Percentiles rank a stretch among this genome's conserved stretches.
Evolutionary conservation across 805 yeast genomes (phyloP).

Genomic region (Saturnispora silvae): DNA sequence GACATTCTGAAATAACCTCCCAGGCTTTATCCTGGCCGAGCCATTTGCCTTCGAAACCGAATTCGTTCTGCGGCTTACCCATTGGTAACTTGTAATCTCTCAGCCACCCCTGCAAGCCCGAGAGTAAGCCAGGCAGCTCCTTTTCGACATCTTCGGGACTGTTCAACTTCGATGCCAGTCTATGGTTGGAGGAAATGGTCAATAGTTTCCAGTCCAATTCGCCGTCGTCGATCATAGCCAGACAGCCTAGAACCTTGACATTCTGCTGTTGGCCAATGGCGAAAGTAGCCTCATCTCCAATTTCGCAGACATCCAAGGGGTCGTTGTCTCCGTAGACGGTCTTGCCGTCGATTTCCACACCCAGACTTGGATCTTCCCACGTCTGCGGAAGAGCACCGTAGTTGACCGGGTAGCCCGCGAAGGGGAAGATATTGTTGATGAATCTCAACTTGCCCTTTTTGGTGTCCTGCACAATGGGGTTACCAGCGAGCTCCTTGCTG

Average conservation of each 20-base stretch:
- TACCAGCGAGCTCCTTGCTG: constrained; percentile 42
- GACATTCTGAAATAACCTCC: constrained; percentile 50
- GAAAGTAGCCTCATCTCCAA: constrained; percentile 28
- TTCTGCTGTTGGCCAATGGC: constrained; percentile 43
- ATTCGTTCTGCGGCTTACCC: constrained; percentile 65
- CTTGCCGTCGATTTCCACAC: constrained; percentile 17
- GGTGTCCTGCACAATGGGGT: constrained; percentile 74
- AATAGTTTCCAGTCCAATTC: constrained; percentile 94
- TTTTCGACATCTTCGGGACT: constrained; percentile 59
- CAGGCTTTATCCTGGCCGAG: constrained; percentile 41
- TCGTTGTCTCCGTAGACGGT: constrained; percentile 75
- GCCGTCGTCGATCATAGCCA: constrained; percentile 83
- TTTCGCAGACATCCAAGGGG: constrained; percentile 90
- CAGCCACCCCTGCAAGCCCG: constrained; percentile 69
- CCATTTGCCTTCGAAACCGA: constrained; percentile 58
- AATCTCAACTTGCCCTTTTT: constrained; percentile 62
- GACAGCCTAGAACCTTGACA: constrained; percentile 63
- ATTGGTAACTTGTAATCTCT: constrained; percentile 75
- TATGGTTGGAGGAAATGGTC: constrained; percentile 58
- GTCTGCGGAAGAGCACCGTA: constrained; percentile 90
- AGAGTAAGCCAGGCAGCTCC: constrained; percentile 60
- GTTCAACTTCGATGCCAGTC: constrained; percentile 47
- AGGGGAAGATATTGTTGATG: constrained; percentile 71
- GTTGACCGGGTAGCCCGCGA: constrained; percentile 76
- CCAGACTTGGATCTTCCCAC: constrained; percentile 86